Evolutionary conservation across 2,329 filamentous ascomycete species (phyloP), one percentile per base, ranked within the genome.

Genomic region (Claviceps pusilla): DNA sequence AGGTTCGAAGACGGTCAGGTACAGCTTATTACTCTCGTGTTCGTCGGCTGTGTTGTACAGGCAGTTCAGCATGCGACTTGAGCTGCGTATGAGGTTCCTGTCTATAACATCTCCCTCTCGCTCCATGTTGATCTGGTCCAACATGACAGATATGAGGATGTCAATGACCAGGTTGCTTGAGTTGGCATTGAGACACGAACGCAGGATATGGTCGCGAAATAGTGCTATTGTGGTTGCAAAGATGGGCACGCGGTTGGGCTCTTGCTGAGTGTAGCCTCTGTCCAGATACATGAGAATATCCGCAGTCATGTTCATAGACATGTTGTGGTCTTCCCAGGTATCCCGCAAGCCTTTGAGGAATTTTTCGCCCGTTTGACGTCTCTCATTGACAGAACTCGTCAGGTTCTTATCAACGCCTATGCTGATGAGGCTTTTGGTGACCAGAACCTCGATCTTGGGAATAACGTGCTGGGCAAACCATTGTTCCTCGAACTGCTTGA

Each of bases 201-300:
- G 80, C 9, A 98, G 75, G 48, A 98, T 86, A 61, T 89, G 77
- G 61, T 96, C 88, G 42, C 91, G 83, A 68, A 95, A 98, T 2
- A 96, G 75, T 3, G 84, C 84, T 75, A 98, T 95, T 3, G 88
- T 84, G 10, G 86, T 81, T 14, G 84, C 80, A 65, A 90, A 96
- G 54, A 96, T 93, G 0, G 86, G 86, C 0, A 88, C 84, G 6
- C 81, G 77, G 56, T 83, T 79, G 6, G 70, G 63, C 58, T 94
- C 89, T 51, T 66, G 63, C 41, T 82, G 75, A 51, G 82, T 85
- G 63, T 87, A 89, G 33, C 90, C 84, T 51, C 89, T 85, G 65
- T 98, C 91, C 76, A 98, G 88, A 65, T 96, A 96, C 89, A 97
- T 96, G 52, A 97, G 76, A 37, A 97, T 89, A 67, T 97, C 93